Conservation (phyloP, 345 rosid species). For the Brassica carinata region DNA sequence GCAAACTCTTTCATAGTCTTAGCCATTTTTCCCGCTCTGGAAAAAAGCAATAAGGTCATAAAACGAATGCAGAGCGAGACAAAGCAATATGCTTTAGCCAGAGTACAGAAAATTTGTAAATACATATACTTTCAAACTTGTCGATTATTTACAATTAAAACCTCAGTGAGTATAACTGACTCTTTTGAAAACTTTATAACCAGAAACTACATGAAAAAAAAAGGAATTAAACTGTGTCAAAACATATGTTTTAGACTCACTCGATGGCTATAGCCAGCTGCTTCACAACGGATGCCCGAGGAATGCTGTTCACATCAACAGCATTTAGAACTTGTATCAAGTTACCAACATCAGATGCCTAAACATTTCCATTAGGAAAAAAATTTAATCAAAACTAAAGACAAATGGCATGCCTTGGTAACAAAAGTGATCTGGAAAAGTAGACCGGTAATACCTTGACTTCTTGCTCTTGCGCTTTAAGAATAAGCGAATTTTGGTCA, state of each 20-base stretch:
- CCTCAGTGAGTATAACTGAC: neutral
- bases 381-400: slow-evolving; percentile 10
- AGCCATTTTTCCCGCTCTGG: slow-evolving; percentile 70
- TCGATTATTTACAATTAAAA: slow-evolving; percentile 4
- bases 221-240: neutral
- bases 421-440: neutral
- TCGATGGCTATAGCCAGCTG: slow-evolving; percentile 78
- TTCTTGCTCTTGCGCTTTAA: slow-evolving; percentile 71
- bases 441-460: slow-evolving; percentile 57
- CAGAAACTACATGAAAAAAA: neutral
- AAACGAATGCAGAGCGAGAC: slow-evolving; percentile 8
- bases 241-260: slow-evolving; percentile 53
- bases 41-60: slow-evolving; percentile 18
- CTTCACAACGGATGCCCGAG: slow-evolving; percentile 68
- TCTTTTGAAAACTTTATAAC: neutral
- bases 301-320: slow-evolving; percentile 60
- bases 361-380: slow-evolving; percentile 25
- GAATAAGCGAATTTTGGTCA: slow-evolving; percentile 66
- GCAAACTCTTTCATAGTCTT: slow-evolving; percentile 82
- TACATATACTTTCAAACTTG: neutral
- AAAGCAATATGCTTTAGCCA: slow-evolving; percentile 22
- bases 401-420: neutral
- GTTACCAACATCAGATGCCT: slow-evolving; percentile 61
- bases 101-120: neutral
- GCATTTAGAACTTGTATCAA: slow-evolving; percentile 59